A percentile compares a stretch with the other conserved stretches of the same genome.
Conservation (phyloP, 2,329 filamentous ascomycete species). For the Lizonia empirigonia region DNA sequence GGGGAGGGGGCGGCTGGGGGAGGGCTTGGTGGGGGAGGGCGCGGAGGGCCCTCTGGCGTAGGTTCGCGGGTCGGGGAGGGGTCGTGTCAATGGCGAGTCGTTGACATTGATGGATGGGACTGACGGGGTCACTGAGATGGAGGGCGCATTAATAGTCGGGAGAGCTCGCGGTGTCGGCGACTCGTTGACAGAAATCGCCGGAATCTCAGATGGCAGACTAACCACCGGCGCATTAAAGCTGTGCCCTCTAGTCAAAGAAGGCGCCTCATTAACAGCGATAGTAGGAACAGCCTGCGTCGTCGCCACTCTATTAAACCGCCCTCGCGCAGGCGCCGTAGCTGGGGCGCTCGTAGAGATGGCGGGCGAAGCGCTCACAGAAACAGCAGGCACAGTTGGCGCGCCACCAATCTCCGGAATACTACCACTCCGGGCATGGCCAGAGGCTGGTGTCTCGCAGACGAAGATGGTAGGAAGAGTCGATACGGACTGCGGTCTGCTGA, state of each 20-base stretch:
- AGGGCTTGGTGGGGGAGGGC: neutral
- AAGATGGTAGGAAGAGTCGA: conserved; percentile 24
- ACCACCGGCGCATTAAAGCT: conserved; percentile 28
- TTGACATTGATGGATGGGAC: conserved; percentile 40
- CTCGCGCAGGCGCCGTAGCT: conserved; percentile 4
- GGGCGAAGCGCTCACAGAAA: conserved; percentile 31
- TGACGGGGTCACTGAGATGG: conserved; percentile 31
- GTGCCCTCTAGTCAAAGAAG: conserved; percentile 20
- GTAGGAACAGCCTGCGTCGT: conserved; percentile 34
- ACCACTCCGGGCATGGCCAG: conserved; percentile 21
- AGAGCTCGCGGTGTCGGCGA: conserved; percentile 14
- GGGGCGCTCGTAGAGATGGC: too few relatives aligned
- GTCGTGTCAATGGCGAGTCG: conserved; percentile 49
- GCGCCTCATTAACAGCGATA: conserved; percentile 35
- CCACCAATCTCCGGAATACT: conserved; percentile 28
- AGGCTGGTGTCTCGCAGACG: conserved; percentile 31
- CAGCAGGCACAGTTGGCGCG: conserved; percentile 31
- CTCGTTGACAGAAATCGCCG: conserved; percentile 28
- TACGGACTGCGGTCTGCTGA: conserved; percentile 10
- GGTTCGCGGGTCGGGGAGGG: conserved; percentile 53
- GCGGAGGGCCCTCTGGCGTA: conserved; percentile 46
- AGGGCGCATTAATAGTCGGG: conserved; percentile 26
- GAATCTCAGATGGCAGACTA: conserved; percentile 24
- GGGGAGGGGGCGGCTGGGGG: conserved; percentile 2
- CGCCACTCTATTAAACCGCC: conserved; percentile 8